Conservation (phyloP, 805 yeast genomes). For the Candida montana region DNA sequence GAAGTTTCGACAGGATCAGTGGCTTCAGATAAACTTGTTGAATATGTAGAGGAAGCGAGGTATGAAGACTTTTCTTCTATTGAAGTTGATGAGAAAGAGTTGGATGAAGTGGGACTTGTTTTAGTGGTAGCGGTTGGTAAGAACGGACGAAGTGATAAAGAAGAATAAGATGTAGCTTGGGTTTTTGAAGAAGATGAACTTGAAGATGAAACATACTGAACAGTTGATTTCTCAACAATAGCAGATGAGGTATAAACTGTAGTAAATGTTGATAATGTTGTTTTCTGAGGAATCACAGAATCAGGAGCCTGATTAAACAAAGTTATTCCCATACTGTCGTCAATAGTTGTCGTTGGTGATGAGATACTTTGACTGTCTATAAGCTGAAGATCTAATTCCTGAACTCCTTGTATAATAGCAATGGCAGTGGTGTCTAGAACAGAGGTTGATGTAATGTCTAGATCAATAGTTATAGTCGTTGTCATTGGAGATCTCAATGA, state of each 20-base stretch:
- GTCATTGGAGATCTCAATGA: too few relatives aligned
- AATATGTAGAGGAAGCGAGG: neutral
- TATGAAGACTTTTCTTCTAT: too few relatives aligned
- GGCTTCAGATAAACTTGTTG: neutral
- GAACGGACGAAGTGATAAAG: too few relatives aligned
- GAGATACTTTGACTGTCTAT: neutral
- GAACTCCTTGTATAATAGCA: constrained; percentile 10
- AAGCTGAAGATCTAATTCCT: constrained; percentile 6
- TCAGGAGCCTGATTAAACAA: constrained; percentile 1
- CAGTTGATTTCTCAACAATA: neutral
- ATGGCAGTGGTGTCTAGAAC: constrained; percentile 7
- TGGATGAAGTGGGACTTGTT: neutral
- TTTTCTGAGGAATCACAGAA: neutral
- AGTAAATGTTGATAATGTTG: constrained; percentile 7
- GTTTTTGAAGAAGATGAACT: neutral
- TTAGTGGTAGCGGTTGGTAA: neutral
- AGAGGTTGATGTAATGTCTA: constrained; percentile 4
- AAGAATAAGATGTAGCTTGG: too few relatives aligned
- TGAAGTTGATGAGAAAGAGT: neutral
- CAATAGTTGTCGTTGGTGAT: neutral
- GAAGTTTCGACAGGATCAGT: too few relatives aligned
- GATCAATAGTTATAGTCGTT: constrained; percentile 4
- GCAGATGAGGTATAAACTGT: constrained; percentile 1
- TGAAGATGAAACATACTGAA: neutral
- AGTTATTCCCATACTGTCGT: constrained; percentile 1